A percentile compares a stretch with the other conserved stretches of the same genome.
phyloP scores from a whole-genome alignment of 306 rosid genomes.

The Senna tora region DNA sequence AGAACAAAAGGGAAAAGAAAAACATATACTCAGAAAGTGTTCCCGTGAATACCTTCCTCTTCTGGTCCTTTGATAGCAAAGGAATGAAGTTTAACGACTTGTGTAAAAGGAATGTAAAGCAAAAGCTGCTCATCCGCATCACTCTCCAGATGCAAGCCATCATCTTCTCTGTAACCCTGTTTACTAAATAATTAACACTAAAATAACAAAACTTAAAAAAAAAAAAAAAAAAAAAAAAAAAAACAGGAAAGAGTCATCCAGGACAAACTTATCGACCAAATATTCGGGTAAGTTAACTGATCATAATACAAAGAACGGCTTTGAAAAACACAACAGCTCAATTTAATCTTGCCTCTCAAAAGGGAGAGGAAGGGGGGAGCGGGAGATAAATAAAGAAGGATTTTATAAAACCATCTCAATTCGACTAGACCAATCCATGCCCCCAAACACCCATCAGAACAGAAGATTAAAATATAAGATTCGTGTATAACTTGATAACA shows the following conservation, averaged over 20 bases:
- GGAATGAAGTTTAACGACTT: slow-evolving; percentile 83
- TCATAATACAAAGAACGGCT: not conserved
- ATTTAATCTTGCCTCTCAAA: not conserved
- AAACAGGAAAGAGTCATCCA: not conserved
- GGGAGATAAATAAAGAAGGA: not conserved
- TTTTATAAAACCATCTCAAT: not conserved
- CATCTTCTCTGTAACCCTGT: slow-evolving; percentile 94
- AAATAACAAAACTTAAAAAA: slow-evolving; percentile 2
- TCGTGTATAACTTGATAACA: not conserved
- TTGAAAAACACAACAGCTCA: not conserved
- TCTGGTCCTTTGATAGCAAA: slow-evolving; percentile 78
- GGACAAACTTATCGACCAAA: not conserved
- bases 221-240: not conserved
- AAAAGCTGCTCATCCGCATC: slow-evolving; percentile 98
- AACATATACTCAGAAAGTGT: not conserved
- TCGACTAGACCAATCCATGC: no score
- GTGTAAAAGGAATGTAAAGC: slow-evolving; percentile 84
- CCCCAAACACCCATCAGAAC: not conserved
- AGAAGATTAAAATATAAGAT: no score
- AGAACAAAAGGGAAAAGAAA: not conserved
- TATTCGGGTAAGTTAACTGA: not conserved
- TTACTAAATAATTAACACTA: slow-evolving; percentile 27
- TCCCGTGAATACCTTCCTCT: slow-evolving; percentile 70
- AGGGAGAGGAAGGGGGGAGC: no score
- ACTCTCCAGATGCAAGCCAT: slow-evolving; percentile 87